phyloP scores from a whole-genome alignment of 148 eudicot species.

The Vaccinium myrtillus region DNA sequence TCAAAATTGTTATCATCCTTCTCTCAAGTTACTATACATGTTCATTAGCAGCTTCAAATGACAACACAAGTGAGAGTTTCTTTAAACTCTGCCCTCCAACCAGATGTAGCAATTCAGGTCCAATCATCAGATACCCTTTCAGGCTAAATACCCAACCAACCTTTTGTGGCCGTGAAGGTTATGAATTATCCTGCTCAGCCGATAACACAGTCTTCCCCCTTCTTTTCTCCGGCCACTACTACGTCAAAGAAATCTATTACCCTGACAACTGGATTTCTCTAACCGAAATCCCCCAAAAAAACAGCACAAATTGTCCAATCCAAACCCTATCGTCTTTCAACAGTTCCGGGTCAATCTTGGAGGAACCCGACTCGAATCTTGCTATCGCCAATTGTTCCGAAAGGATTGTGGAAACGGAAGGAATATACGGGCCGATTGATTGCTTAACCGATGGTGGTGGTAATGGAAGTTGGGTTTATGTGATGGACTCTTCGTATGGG shows the following conservation, averaged over 20 bases:
- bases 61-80: not conserved
- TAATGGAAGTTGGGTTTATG: not conserved
- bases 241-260: slow-evolving; percentile 1
- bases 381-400: not conserved
- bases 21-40: not conserved
- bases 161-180: not conserved
- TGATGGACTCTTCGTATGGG: not conserved
- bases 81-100: slow-evolving; percentile 4
- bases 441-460: not conserved
- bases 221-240: not conserved
- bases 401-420: not conserved
- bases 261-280: not conserved
- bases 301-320: not conserved
- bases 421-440: not conserved
- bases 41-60: not conserved
- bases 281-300: not conserved
- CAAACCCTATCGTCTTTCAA: not conserved
- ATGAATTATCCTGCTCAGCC: not conserved
- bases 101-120: not conserved
- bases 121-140: slow-evolving; percentile 2
- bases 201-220: not conserved
- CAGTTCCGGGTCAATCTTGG: not conserved
- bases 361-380: not conserved
- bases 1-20: not conserved
- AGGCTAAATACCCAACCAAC: slow-evolving; percentile 5